Evolutionary conservation across 345 rosid genomes (phyloP).

Genomic region (Mallotus nudiflorus): DNA sequence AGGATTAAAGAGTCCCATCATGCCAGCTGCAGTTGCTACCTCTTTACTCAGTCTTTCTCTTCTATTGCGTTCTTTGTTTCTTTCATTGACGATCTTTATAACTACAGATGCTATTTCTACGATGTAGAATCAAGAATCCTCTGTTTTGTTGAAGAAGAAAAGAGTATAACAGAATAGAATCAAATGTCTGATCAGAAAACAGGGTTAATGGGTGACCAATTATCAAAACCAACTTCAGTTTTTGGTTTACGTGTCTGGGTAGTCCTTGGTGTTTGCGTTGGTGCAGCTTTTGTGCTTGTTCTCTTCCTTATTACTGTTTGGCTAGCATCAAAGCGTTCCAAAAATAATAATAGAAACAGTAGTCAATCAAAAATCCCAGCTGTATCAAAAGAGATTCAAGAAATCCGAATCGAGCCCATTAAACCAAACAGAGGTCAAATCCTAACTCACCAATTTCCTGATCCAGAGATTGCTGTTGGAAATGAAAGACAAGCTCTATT

Average conservation of each 20-base stretch:
- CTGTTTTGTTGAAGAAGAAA: background rate
- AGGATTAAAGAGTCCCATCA: conserved; percentile 15
- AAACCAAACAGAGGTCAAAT: conserved; percentile 20
- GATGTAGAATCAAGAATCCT: background rate
- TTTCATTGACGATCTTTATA: background rate
- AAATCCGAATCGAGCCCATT: conserved; percentile 35
- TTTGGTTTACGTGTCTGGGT: conserved; percentile 79
- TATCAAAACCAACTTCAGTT: conserved; percentile 70
- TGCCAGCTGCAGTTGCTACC: conserved; percentile 25
- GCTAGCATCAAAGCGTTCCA: conserved; percentile 61
- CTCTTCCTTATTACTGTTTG: conserved; percentile 85
- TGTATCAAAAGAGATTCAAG: conserved; percentile 81
- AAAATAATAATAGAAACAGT: conserved; percentile 20
- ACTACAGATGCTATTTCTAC: background rate
- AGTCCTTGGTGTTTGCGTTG: conserved; percentile 71
- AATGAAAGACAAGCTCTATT: conserved; percentile 36
- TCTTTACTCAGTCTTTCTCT: background rate
- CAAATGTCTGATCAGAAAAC: conserved; percentile 19
- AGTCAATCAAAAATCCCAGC: conserved; percentile 48
- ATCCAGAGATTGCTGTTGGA: conserved; percentile 33
- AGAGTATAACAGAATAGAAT: background rate
- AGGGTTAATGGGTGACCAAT: conserved; percentile 42
- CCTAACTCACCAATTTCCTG: conserved; percentile 33
- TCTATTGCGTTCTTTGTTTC: conserved; percentile 7
- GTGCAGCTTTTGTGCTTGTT: conserved; percentile 72